These are phyloP conservation scores for Didymella keratinophila DNA, from an alignment of 2,329 filamentous ascomycete species.

Conservation along the genomic window DNA sequence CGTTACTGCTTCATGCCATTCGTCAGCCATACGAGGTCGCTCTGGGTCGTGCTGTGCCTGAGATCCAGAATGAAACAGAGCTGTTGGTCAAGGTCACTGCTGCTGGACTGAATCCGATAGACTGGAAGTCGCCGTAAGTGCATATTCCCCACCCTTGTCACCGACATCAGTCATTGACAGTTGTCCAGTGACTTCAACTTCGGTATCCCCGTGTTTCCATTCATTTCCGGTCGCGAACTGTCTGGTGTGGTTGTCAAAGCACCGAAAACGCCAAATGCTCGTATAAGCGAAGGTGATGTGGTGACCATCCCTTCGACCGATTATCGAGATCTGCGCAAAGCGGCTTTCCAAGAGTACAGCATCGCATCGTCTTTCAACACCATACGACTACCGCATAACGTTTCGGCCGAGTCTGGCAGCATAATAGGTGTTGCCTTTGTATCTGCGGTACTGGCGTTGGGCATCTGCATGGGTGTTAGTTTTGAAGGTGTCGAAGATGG, in stretches of 20 bases:
- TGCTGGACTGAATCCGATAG: constrained; percentile 78
- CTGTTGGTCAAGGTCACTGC: constrained; percentile 69
- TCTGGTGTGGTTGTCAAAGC: constrained; percentile 68
- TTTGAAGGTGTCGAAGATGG: constrained; percentile 63
- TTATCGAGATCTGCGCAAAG: constrained; percentile 75
- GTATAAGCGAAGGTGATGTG: constrained; percentile 55
- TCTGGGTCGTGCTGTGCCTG: constrained; percentile 57
- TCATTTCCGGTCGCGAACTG: constrained; percentile 74
- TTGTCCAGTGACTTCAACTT: constrained; percentile 71
- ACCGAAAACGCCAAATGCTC: constrained; percentile 50
- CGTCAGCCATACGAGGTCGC: constrained; percentile 61
- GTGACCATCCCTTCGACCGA: constrained; percentile 74
- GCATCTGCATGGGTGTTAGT: constrained; percentile 73
- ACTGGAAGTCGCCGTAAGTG: constrained; percentile 75
- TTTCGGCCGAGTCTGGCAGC: constrained; percentile 64
- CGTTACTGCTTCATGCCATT: constrained; percentile 60
- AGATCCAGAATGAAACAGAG: constrained; percentile 57
- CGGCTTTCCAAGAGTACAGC: constrained; percentile 74
- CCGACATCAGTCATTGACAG: neutral
- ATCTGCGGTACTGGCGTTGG: constrained; percentile 70
- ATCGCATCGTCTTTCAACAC: constrained; percentile 71
- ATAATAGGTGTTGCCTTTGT: constrained; percentile 76
- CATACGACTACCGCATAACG: constrained; percentile 64
- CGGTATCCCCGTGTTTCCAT: constrained; percentile 71
- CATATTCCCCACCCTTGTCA: neutral